Conservation (phyloP, 306 rosid species). For the Luffa acutangula region DNA sequence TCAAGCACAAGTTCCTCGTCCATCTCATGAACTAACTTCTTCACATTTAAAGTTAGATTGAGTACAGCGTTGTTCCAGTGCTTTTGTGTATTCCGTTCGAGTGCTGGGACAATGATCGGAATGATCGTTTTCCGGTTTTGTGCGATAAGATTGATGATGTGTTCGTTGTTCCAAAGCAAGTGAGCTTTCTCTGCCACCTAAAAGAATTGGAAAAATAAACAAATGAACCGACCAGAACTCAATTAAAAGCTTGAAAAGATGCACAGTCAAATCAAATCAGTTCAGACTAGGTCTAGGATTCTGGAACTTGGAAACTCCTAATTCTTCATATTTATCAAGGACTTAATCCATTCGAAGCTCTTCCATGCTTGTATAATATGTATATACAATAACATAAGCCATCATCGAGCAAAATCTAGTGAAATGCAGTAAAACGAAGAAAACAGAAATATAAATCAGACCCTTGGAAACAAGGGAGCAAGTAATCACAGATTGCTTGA, state of each 20-base stretch:
- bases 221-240: background rate
- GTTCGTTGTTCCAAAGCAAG: conserved; percentile 93
- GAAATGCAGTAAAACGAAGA: background rate
- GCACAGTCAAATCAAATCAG: background rate
- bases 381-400: background rate
- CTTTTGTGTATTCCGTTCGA: conserved; percentile 58
- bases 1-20: conserved; percentile 71
- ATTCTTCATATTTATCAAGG: background rate
- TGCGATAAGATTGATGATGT: conserved; percentile 56
- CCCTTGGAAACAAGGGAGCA: background rate
- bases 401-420: background rate
- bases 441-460: background rate
- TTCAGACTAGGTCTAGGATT: background rate
- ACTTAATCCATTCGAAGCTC: background rate
- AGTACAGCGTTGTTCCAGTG: conserved; percentile 98
- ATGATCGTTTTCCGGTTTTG: conserved; percentile 78
- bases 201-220: background rate
- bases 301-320: background rate
- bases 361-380: background rate
- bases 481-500: background rate
- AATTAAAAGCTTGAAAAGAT: background rate
- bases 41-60: conserved; percentile 70
- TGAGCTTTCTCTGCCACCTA: conserved; percentile 97
- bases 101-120: conserved; percentile 82
- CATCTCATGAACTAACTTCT: conserved; percentile 69